Conservation (phyloP, 2,329 filamentous ascomycete genomes). For the Epicoccum nigrum region DNA sequence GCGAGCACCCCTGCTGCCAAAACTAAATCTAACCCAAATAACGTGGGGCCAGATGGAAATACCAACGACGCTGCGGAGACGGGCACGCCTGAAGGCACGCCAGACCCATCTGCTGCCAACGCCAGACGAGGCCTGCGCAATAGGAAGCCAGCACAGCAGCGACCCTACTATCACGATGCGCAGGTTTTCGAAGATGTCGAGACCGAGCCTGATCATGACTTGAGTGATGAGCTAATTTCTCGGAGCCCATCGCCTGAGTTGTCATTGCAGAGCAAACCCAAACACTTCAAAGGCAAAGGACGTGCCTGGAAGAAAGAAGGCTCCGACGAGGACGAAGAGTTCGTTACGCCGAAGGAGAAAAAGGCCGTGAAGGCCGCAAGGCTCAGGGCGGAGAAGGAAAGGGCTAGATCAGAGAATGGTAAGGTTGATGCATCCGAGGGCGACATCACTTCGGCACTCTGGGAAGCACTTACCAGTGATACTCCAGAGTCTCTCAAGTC, state of each 20-base stretch:
- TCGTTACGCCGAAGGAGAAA: conserved; percentile 29
- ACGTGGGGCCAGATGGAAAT: background rate
- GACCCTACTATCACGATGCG: conserved; percentile 44
- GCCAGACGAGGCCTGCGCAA: conserved; percentile 41
- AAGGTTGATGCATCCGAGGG: background rate
- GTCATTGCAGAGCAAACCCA: conserved; percentile 6
- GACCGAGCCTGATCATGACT: conserved; percentile 8
- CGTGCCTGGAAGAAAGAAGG: conserved; percentile 42
- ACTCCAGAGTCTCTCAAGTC: background rate
- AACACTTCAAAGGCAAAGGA: conserved; percentile 43
- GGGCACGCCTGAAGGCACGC: conserved; percentile 25
- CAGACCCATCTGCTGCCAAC: conserved; percentile 31
- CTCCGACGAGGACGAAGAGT: conserved; percentile 41
- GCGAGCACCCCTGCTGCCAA: conserved; percentile 15
- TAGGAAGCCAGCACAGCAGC: conserved; percentile 43
- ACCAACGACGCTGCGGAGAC: conserved; percentile 10
- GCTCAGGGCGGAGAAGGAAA: conserved; percentile 20
- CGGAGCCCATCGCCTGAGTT: conserved; percentile 9
- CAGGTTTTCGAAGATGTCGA: conserved; percentile 37
- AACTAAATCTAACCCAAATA: conserved; percentile 2
- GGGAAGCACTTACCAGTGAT: background rate
- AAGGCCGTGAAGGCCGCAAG: conserved; percentile 8
- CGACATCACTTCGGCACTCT: background rate
- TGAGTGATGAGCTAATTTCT: conserved; percentile 6
- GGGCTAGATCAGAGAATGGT: conserved; percentile 15